Evolutionary conservation across 441 rosid genomes (phyloP), one percentile per base, ranked within the genome.

Genomic region (Geranium incanum): DNA sequence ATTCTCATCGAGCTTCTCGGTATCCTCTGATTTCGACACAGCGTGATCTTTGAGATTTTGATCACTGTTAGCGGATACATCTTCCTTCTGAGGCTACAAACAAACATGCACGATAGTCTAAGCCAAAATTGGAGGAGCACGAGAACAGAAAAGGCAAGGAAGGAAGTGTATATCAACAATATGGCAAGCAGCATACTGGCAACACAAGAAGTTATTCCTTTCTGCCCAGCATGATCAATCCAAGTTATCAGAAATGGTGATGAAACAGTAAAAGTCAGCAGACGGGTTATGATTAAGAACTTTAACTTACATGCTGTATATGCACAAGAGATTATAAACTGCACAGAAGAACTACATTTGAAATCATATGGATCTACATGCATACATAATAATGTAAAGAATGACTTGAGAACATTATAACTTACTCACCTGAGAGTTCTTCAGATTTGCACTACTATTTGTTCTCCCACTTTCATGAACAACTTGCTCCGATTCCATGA

Each of bases 1-100:
- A 41, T 41, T 41, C 48, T 41, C 48, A 41, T 41, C 48, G 5
- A 41, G 48, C 48, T 41, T 41, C 48, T 41, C 48, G 5, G 48
- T 41, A 41, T 41, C 48, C 7, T 41, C 48, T 41, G 48, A 6
- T 9, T 41, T 41, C 1, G 48, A 41, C 11, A 6, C 48, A 41
- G 1, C 48, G 11, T 41, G 9, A 41, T 41, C 48, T 41, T 41
- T 41, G 11, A 41, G 48, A 41, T 41, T 38, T 6, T 43, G 12
- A 15, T 67, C 70, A 36, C 50, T 38, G 23, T 67, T 37, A 12
- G 9, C 23, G 48, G 65, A 7, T 16, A 33, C 36, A 16, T 50
- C 59, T 13, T 6, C 64, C 37, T 52, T 62, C 55, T 33, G 64
- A 55, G 33, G 41, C 65, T 69, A 21, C 72, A 52, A 52, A 55